Evolutionary conservation across 2,329 filamentous ascomycete genomes (phyloP).

Genomic region (Hyphodiscus sp.): DNA sequence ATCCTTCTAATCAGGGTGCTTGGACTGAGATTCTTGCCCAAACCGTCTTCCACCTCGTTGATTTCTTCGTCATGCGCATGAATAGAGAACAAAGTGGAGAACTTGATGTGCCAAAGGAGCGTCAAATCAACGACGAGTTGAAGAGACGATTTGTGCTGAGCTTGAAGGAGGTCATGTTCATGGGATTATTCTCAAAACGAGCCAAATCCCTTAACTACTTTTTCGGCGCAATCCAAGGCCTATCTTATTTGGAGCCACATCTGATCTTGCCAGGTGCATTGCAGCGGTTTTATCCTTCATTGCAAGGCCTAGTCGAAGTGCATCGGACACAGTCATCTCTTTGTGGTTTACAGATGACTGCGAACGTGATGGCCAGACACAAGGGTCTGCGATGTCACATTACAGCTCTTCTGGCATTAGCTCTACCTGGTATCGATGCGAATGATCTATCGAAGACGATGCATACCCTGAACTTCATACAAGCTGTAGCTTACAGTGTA

Average conservation of each 20-base stretch:
- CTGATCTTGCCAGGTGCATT: constrained; percentile 88
- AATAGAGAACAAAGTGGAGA: constrained; percentile 92
- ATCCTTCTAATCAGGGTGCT: constrained; percentile 87
- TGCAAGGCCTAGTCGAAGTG: constrained; percentile 95
- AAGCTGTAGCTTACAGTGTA: constrained; percentile 92
- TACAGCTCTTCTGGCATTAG: constrained; percentile 85
- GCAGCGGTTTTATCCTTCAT: constrained; percentile 92
- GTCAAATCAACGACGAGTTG: constrained; percentile 71
- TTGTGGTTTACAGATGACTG: constrained; percentile 84
- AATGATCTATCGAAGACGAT: constrained; percentile 97
- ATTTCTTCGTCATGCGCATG: constrained; percentile 97
- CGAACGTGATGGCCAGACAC: constrained; percentile 82
- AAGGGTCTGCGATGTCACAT: constrained; percentile 97
- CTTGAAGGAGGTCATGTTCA: constrained; percentile 88
- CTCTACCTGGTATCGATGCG: constrained; percentile 91
- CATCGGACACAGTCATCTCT: constrained; percentile 93
- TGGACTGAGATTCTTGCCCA: constrained; percentile 92
- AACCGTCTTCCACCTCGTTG: constrained; percentile 83
- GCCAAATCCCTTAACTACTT: constrained; percentile 87
- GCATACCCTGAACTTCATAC: constrained; percentile 90
- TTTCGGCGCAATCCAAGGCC: constrained; percentile 78
- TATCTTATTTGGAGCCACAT: constrained; percentile 86
- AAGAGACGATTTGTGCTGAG: constrained; percentile 86
- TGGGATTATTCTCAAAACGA: constrained; percentile 97
- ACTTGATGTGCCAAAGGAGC: constrained; percentile 74